Base-by-base conservation (phyloP, 2,329 filamentous ascomycete species). In the Colletotrichum chlorophyti region DNA sequence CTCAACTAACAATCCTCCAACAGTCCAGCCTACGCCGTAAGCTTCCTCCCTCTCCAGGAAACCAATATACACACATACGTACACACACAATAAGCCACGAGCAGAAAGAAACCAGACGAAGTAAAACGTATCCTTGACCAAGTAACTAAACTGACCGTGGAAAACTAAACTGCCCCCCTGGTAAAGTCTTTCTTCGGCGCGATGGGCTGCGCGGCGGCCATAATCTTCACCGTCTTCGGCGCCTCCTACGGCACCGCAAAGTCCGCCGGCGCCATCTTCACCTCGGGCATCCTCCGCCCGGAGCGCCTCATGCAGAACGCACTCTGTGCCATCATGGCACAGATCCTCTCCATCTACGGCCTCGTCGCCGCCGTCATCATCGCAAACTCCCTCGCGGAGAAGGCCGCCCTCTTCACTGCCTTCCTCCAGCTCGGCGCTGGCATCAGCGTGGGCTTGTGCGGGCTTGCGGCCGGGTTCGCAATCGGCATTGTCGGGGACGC, bases 171-270 rank as follows among this genome's bases (percentile, higher is more conserved):
- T 26, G 24, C 31, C 29, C 6, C 27, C n/a, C 24, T 6, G 23
- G 9, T 6, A 34, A 32, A 76, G 74, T 73, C 74, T 66, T 76
- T 77, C 65, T 76, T 78, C 62, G 74, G 76, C 32, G 74, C 74
- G 40, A 68, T 78, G 60, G 75, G 75, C 49, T 76, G 74, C 64
- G 65, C 70, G 26, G 70, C 71, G 35, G 74, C 80, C 68, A 82
- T 83, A 58, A 74, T 82, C 68, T 79, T 83, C 72, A 79, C 79
- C 65, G 81, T 79, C 67, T 69, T 83, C 43, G 80, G 76, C 47
- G 76, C 76, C 48, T 70, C 75, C 46, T 79, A 79, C 63, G 76
- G 76, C 47, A 78, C 75, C 31, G 75, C 75, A 52, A 76, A 76
- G 62, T 77, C 75, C 42, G 64, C 72, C 42, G 70, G 71, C 31